Conservation (phyloP, 2,329 filamentous ascomycete genomes). For the Grosmannia serpens region DNA sequence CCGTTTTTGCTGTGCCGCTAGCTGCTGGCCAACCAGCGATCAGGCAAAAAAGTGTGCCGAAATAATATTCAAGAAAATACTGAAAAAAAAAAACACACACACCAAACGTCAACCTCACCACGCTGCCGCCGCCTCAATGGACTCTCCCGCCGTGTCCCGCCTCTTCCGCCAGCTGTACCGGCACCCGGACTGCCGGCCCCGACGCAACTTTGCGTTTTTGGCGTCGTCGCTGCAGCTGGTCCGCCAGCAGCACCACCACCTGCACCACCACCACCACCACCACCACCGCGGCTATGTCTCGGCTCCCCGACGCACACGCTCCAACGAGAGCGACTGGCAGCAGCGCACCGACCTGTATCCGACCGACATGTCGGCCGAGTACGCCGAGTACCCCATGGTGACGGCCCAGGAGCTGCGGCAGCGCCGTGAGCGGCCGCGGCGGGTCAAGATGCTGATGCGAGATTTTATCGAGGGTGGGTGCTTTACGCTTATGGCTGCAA, state of each 20-base stretch:
- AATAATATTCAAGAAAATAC: too few species aligned
- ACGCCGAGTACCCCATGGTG: conserved; percentile 70
- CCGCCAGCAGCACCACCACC: conserved; percentile 16
- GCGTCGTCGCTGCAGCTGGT: conserved; percentile 27
- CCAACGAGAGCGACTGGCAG: conserved; percentile 69
- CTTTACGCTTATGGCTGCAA: too few species aligned
- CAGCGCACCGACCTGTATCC: conserved; percentile 68
- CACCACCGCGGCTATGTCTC: conserved; percentile 11
- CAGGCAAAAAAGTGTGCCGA: neutral
- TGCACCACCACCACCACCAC: conserved; percentile 13
- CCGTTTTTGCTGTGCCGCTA: neutral
- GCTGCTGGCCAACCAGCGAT: neutral
- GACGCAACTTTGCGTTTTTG: conserved; percentile 29
- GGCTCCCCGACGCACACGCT: neutral
- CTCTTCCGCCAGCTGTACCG: conserved; percentile 80
- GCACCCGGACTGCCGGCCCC: conserved; percentile 52
- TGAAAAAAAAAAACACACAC: neutral
- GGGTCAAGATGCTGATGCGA: conserved; percentile 92
- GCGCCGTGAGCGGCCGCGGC: conserved; percentile 63
- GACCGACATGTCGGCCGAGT: conserved; percentile 68
- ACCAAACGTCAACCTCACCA: neutral
- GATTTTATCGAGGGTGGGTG: conserved; percentile 87
- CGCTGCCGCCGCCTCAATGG: conserved; percentile 6
- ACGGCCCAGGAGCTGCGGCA: conserved; percentile 67
- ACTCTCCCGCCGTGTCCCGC: conserved; percentile 29